Base-by-base conservation (phyloP, 805 yeast species). In the Sungouiella thailandica region DNA sequence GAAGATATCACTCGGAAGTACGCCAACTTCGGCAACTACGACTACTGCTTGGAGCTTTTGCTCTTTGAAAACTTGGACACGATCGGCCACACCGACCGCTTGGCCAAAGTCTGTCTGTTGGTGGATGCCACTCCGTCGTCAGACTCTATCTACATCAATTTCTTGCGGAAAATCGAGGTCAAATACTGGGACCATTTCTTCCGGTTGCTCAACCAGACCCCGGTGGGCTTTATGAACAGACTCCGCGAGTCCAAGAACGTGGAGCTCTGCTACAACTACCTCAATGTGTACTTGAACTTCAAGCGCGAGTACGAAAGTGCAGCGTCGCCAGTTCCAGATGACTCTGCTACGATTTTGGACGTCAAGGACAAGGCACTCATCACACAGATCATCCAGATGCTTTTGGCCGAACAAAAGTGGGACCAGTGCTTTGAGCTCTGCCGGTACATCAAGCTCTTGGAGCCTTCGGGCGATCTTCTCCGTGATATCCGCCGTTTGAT, bases 151-250 rank as follows among this genome's bases (percentile, higher is more conserved):
- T 68, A 65, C 34, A 60, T 74, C 29, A 74, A 70, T 39, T 76
- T 81, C 44, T 71, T 80, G 22, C 57, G 83, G 20, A 77, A 77
- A 40, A 76, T 76, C 11, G 83, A 77, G 46, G 64, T 70, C 31
- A 65, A 61, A 25, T 72, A 71, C 47, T 77, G 83, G 83, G 32
- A 54, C 4, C 52, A 49, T n/a, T 73, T 74, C 36, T 75, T 75
- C 46, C 42, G 50, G 3, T 55, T 62, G 16, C 49, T 70, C 16
- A 49, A 58, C 3, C 59, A 62, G 22, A 61, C 68, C 0, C 80
- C 80, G 2, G 57, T 71, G 11, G 59, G 60, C 15, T 58, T 71
- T 31, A 64, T 72, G 65, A 55, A 64, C 30, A 53, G 65, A 23
- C 49, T 66, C 18, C 58, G 73, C 28, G 57, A 60, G 6, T 52